Evolutionary conservation across 768 basidiomycete genomes (phyloP).

Genomic region (Hygrophoropsis aurantiaca): DNA sequence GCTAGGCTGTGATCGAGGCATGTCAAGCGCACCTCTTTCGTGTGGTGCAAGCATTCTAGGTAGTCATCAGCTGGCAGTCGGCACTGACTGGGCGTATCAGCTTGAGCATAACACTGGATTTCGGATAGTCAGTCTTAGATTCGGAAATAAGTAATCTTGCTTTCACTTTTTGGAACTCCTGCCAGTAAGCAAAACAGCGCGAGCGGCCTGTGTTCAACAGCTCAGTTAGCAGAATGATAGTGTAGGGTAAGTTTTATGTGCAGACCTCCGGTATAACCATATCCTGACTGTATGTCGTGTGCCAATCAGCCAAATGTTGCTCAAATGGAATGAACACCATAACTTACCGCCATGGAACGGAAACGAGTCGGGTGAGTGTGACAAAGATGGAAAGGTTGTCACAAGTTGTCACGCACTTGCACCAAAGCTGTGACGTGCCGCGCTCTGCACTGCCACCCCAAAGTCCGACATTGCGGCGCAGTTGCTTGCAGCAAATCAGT

Average conservation of each 20-base stretch:
- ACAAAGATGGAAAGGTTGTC: slow-evolving; percentile 14
- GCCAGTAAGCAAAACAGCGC: slow-evolving; percentile 91
- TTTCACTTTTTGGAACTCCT: slow-evolving; percentile 76
- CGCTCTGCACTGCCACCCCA: slow-evolving; percentile 22
- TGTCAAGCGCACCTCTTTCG: slow-evolving; percentile 71
- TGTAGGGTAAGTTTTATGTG: background rate
- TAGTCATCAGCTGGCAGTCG: slow-evolving; percentile 78
- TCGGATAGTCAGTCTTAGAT: slow-evolving; percentile 8
- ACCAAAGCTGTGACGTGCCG: slow-evolving; percentile 6
- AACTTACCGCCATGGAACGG: slow-evolving; percentile 39
- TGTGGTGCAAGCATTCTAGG: slow-evolving; percentile 86
- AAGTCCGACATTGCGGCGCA: background rate
- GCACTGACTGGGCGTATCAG: slow-evolving; percentile 76
- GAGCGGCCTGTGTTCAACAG: slow-evolving; percentile 57
- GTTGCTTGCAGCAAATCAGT: background rate
- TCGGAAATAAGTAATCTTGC: background rate
- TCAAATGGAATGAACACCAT: background rate
- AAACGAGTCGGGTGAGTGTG: slow-evolving; percentile 14
- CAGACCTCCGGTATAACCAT: slow-evolving; percentile 61
- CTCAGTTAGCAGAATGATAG: background rate
- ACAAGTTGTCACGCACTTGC: slow-evolving; percentile 8
- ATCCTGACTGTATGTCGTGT: slow-evolving; percentile 52
- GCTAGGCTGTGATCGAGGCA: background rate
- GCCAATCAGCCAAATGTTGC: slow-evolving; percentile 10
- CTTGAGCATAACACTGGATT: slow-evolving; percentile 77